Evolutionary conservation across 768 basidiomycete genomes (phyloP), one percentile per base, ranked within the genome.

Genomic region (Suillus placidus): DNA sequence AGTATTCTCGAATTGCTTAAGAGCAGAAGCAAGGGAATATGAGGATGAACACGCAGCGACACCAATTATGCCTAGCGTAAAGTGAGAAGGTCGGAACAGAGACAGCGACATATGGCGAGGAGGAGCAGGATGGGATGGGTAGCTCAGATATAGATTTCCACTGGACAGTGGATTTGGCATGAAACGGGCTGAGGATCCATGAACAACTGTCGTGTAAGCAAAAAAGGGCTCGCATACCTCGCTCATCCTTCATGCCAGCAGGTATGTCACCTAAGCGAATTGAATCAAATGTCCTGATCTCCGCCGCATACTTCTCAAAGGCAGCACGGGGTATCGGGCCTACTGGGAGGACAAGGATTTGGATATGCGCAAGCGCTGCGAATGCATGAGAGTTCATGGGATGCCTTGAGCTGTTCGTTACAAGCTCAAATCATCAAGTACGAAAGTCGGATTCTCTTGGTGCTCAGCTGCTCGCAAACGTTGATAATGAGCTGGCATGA

Each of bases 61-160:
- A 12, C 96, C 97, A 71, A 99, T 88, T 62, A 97, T 88, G 26
- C 91, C 94, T 20, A 98, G 80, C 3, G 95, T 89, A 66, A 95
- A 94, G 67, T 90, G 88, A 2, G 91, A 95, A 58, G 87, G 87
- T 49, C 88, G 87, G 68, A 98, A 81, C 54, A 96, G 83, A 51
- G 90, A 84, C 54, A 97, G 78, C 8, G 90, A 80, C 13, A 82
- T 71, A 69, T 94, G 88, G 35, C 89, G 85, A 64, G 80, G 82
- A n/a, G 89, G 87, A 4, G 85, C 88, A 4, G 90, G 93, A 75
- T 91, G 92, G 2, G 87, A 86, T 16, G 88, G 83, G 73, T 89
- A 99, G 60, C 84, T 85, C 43, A 99, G 82, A 69, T 96, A 93
- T 32, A 99, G 80, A 75, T 88, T 81, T 26, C 95, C 95, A n/a